A percentile compares a stretch with the other conserved stretches of the same genome.
These are phyloP conservation scores for Rhodotorula sp. DNA, from an alignment of 1,284 basidiomycete species.

Conservation along the genomic window DNA sequence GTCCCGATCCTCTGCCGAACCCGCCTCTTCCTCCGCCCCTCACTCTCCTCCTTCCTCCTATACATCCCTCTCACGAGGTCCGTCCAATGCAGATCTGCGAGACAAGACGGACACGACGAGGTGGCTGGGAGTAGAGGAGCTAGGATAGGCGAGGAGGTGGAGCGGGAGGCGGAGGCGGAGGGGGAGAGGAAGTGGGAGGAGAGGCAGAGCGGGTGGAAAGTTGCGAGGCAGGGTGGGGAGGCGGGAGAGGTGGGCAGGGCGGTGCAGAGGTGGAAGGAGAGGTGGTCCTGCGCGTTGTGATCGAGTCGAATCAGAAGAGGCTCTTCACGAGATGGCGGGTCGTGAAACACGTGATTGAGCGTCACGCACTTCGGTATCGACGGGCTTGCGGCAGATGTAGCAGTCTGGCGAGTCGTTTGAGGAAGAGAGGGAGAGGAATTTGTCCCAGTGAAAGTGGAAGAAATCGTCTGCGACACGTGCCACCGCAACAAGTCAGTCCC, in stretches of 20 bases:
- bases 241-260: not conserved
- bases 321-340: not conserved
- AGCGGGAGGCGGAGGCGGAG: not conserved
- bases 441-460: conserved; percentile 59
- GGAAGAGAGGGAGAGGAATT: conserved; percentile 53
- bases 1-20: conserved; percentile 13
- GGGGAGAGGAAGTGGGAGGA: conserved; percentile 58
- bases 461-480: conserved; percentile 54
- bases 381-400: conserved; percentile 56
- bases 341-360: conserved; percentile 1
- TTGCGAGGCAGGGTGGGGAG: conserved; percentile 55
- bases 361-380: conserved; percentile 57
- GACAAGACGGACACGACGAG: conserved; percentile 63
- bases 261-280: conserved; percentile 60
- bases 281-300: conserved; percentile 56
- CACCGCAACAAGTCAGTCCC: not conserved
- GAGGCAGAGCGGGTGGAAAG: conserved; percentile 70
- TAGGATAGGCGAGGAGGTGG: not conserved
- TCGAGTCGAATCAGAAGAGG: not conserved
- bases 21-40: conserved; percentile 34
- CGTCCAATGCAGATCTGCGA: conserved; percentile 64
- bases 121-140: conserved; percentile 61
- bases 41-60: conserved; percentile 55
- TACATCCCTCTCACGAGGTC: conserved; percentile 69
- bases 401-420: conserved; percentile 52